Base-by-base conservation (phyloP, 2,329 filamentous ascomycete genomes). In the Fusarium sulawesiense region DNA sequence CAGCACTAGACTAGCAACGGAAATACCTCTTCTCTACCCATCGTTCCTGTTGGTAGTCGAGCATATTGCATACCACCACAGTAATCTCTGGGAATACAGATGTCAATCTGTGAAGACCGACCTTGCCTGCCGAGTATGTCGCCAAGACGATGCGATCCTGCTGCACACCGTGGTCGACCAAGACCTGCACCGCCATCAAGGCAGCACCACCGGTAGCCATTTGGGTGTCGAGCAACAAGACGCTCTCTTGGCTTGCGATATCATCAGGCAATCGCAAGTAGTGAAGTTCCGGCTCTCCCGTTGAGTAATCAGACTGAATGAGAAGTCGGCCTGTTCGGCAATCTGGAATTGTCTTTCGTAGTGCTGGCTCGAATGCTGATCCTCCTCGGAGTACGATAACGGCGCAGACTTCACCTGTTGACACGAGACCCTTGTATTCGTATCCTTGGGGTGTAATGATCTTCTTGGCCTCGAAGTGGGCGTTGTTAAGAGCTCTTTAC, bases 171-270 rank as follows among this genome's bases (percentile, higher is more conserved):
- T 98, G 94, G 78, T 99, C 96, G 18, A 97, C 89, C 56, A 99
- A 83, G n/a, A 98, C 93, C 76, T 96, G 92, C 44, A 98, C 94
- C 1, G 96, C 94, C 96, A 99, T 99, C 61, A 99, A 83, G 2
- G 88, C 89, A 18, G 89, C 88, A 37, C 94, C 95, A 45, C 96
- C 96, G 66, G 91, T 94, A 27, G 93, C 93, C 92, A 98, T 98
- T 78, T 99, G 96, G 16, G 94, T 91, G 79, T 98, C 96, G 21
- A 98, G 84, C 10, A 99, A 84, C 64, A 99, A 84, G 20, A 99
- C 93, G 51, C 91, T 91, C 70, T 93, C 90, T 76, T 97, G 92
- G 44, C 87, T 80, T 64, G 87, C 82, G 59, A 98, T 92, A 66
- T 93, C 87, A 4, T 87, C 84, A 0, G 93, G 92, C 6, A 99